Evolutionary conservation across 306 rosid species (phyloP).

Genomic region (Herpetospermum pedunculosum): DNA sequence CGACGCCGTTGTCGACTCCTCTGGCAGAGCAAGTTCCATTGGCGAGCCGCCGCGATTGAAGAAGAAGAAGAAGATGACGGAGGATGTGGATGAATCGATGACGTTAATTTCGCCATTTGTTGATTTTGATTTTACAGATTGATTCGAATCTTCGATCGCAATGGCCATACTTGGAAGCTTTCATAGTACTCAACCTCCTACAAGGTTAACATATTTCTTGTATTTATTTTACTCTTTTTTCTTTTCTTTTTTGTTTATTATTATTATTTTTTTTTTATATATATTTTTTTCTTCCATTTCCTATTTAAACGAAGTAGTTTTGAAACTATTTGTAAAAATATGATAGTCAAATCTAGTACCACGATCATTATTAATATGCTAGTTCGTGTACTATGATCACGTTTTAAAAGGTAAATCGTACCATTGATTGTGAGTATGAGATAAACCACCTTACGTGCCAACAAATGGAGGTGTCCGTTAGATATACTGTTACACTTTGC

Average conservation of each 20-base stretch:
- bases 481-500: too few relatives aligned
- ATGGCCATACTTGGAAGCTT: not conserved
- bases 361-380: too few relatives aligned
- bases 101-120: not conserved
- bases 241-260: not conserved
- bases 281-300: too few relatives aligned
- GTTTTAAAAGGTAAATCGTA: too few relatives aligned
- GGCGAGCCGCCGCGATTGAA: constrained; percentile 44
- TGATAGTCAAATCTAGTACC: too few relatives aligned
- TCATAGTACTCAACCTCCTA: not conserved
- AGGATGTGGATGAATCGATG: not conserved
- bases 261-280: too few relatives aligned
- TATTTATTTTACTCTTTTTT: not conserved
- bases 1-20: constrained; percentile 91
- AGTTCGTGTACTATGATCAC: too few relatives aligned
- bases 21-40: constrained; percentile 86
- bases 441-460: too few relatives aligned
- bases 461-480: too few relatives aligned
- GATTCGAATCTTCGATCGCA: not conserved
- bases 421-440: too few relatives aligned
- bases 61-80: not conserved
- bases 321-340: too few relatives aligned
- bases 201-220: not conserved
- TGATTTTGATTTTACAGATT: not conserved
- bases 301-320: too few relatives aligned